These are phyloP conservation scores for Tricholoma hemisulphureum DNA, from an alignment of 768 basidiomycete genomes.

Conservation along the genomic window DNA sequence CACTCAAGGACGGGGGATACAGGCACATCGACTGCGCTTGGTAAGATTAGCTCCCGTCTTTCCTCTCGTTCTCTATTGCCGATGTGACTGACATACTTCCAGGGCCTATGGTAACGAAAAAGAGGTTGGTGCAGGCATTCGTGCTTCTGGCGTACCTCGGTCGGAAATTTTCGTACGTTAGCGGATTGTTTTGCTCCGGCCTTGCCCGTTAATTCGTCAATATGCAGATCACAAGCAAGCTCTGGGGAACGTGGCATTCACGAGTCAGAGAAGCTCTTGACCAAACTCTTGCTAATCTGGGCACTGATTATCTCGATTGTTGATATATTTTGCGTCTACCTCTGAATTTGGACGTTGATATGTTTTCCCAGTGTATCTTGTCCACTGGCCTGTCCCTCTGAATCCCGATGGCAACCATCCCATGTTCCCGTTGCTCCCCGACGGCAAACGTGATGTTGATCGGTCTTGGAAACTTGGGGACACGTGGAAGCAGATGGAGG, in stretches of 20 bases:
- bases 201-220: background rate
- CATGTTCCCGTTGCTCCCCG: slow-evolving; percentile 53
- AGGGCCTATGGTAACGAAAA: slow-evolving; percentile 75
- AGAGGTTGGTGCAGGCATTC: slow-evolving; percentile 81
- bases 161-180: slow-evolving; percentile 49
- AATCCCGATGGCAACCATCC: slow-evolving; percentile 68
- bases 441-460: slow-evolving; percentile 67
- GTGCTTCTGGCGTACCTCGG: slow-evolving; percentile 71
- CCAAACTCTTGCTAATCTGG: slow-evolving; percentile 72
- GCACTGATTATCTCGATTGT: slow-evolving; percentile 85
- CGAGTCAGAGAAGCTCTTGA: slow-evolving; percentile 75
- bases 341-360: slow-evolving; percentile 12
- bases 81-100: slow-evolving; percentile 9
- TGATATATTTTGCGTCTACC: slow-evolving; percentile 26
- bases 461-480: slow-evolving; percentile 63
- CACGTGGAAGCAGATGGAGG: slow-evolving; percentile 88
- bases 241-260: slow-evolving; percentile 67
- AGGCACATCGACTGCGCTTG: slow-evolving; percentile 74
- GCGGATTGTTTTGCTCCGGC: background rate
- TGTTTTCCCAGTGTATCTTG: slow-evolving; percentile 50
- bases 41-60: slow-evolving; percentile 12
- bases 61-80: slow-evolving; percentile 4
- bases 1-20: slow-evolving; percentile 73
- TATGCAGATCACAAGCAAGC: slow-evolving; percentile 64
- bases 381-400: slow-evolving; percentile 82